phyloP scores from a whole-genome alignment of 2,329 filamentous ascomycete species.

The Ambrosiella beaveri region DNA sequence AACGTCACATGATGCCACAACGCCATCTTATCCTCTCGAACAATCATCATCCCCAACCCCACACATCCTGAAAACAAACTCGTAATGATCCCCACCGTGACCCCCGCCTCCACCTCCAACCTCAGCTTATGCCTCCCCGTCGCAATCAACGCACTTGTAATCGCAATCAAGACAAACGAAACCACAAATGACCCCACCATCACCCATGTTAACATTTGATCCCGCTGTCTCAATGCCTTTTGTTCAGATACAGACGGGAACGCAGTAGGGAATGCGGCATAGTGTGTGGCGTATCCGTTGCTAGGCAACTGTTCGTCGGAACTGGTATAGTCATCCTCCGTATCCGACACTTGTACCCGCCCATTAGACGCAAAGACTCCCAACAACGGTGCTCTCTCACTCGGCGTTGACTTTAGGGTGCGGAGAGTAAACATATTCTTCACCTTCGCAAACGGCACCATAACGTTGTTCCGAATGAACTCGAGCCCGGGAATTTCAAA shows the following conservation, averaged over 20 bases:
- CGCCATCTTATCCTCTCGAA: slow-evolving; percentile 29
- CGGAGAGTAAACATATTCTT: slow-evolving; percentile 29
- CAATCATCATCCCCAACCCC: slow-evolving; percentile 41
- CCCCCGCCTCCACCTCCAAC: slow-evolving; percentile 57
- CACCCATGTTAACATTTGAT: slow-evolving; percentile 36
- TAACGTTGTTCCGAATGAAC: slow-evolving; percentile 36
- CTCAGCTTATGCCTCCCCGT: slow-evolving; percentile 51
- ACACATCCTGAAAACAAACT: slow-evolving; percentile 47
- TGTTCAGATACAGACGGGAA: slow-evolving; percentile 34
- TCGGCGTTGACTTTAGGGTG: background rate
- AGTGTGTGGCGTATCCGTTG: slow-evolving; percentile 35
- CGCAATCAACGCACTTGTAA: slow-evolving; percentile 47
- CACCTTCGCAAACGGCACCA: slow-evolving; percentile 32
- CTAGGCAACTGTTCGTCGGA: slow-evolving; percentile 30
- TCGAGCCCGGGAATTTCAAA: slow-evolving; percentile 44
- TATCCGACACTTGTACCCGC: slow-evolving; percentile 4
- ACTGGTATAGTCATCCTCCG: slow-evolving; percentile 29
- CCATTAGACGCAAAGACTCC: slow-evolving; percentile 7
- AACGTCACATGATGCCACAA: slow-evolving; percentile 27
- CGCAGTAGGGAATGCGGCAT: slow-evolving; percentile 32
- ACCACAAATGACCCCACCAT: slow-evolving; percentile 38
- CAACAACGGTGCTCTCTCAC: slow-evolving; percentile 19
- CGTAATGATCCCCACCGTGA: slow-evolving; percentile 49
- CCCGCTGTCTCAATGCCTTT: slow-evolving; percentile 31
- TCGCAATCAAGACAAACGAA: slow-evolving; percentile 44